These are phyloP conservation scores for Pseudogymnoascus sp. DNA, from an alignment of 2,329 filamentous ascomycete genomes.

Conservation along the genomic window DNA sequence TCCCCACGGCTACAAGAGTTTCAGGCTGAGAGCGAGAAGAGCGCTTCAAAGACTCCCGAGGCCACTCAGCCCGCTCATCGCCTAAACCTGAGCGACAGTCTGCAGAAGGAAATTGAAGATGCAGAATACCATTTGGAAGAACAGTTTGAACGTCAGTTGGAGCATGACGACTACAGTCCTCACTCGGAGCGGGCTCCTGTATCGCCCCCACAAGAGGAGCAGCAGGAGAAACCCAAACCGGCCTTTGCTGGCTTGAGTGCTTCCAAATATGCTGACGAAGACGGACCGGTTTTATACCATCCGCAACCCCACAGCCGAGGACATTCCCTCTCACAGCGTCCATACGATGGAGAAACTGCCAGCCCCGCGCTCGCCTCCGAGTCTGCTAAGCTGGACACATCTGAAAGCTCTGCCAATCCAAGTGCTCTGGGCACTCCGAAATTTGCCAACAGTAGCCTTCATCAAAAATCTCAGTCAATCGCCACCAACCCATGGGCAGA, in stretches of 20 bases:
- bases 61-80: constrained; percentile 46
- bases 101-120: constrained; percentile 79
- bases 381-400: constrained; percentile 38
- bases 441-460: constrained; percentile 39
- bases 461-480: constrained; percentile 48
- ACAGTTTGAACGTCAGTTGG: constrained; percentile 67
- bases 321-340: constrained; percentile 61
- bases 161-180: constrained; percentile 69
- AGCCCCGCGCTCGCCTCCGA: constrained; percentile 24
- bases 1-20: constrained; percentile 63
- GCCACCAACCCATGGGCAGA: constrained; percentile 58
- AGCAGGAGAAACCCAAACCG: constrained; percentile 15
- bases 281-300: constrained; percentile 56
- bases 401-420: constrained; percentile 65
- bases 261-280: constrained; percentile 43
- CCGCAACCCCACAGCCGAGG: constrained; percentile 66
- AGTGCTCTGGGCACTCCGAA: constrained; percentile 62
- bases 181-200: constrained; percentile 33
- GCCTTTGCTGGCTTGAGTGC: constrained; percentile 18
- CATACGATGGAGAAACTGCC: constrained; percentile 50
- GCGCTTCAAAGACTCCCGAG: constrained; percentile 47
- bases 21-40: constrained; percentile 59
- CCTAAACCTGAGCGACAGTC: constrained; percentile 66
- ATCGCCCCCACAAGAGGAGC: constrained; percentile 15
- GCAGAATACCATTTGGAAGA: constrained; percentile 79